Conservation (phyloP, 176 grass and related monocot genomes). For the Hsuehochloa calcarea region DNA sequence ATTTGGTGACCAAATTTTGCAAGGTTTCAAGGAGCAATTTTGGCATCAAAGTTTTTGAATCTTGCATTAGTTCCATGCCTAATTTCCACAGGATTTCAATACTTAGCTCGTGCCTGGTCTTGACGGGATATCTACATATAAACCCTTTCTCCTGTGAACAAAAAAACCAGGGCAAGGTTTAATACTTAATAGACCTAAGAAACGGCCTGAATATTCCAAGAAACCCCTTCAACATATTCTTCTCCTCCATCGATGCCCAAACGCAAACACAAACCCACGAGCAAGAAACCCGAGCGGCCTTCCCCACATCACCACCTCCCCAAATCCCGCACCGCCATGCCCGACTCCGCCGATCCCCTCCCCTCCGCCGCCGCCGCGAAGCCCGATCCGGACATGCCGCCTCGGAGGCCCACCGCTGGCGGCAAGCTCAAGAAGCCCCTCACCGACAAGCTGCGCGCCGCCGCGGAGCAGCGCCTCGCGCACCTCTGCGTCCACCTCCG, state of each 20-base stretch:
- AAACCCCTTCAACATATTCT: background rate
- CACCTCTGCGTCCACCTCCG: slow-evolving; percentile 40
- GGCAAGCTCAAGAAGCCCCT: slow-evolving; percentile 52
- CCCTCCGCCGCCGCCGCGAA: background rate
- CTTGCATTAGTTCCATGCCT: too few species aligned
- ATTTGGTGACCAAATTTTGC: too few species aligned
- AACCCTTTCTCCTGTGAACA: background rate
- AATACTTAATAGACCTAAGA: background rate
- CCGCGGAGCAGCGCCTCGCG: slow-evolving; percentile 48
- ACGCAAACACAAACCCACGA: slow-evolving; percentile 17
- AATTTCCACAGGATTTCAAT: too few species aligned
- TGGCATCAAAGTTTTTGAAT: too few species aligned
- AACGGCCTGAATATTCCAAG: background rate
- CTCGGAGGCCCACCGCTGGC: background rate
- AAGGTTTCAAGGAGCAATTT: too few species aligned
- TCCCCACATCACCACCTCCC: background rate
- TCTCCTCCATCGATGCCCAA: background rate
- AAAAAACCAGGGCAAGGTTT: background rate
- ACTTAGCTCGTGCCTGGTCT: too few species aligned
- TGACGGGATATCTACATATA: too few species aligned
- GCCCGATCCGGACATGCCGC: slow-evolving; percentile 47
- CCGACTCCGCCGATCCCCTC: slow-evolving; percentile 13
- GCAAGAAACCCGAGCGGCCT: background rate
- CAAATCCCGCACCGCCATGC: slow-evolving; percentile 39
- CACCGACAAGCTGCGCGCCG: slow-evolving; percentile 49